Evolutionary conservation across 2,329 filamentous ascomycete genomes (phyloP).

Genomic region (Dactylonectria estremocensis): DNA sequence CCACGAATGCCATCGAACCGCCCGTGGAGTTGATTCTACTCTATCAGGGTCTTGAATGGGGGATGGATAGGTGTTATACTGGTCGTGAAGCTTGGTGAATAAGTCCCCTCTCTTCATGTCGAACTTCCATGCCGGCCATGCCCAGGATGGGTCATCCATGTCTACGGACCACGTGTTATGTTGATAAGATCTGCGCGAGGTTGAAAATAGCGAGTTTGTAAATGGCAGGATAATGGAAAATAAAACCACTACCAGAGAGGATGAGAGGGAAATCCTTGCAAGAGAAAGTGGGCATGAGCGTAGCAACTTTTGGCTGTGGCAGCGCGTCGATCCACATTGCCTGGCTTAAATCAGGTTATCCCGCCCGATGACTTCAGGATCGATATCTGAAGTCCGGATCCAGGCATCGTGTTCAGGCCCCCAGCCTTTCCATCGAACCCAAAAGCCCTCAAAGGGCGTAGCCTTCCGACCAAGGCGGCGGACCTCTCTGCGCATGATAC

Average conservation of each 20-base stretch:
- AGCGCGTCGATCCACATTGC: neutral
- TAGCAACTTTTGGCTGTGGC: conserved; percentile 2
- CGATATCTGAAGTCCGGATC: neutral
- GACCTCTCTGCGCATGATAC: neutral
- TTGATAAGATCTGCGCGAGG: conserved; percentile 15
- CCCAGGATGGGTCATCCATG: conserved; percentile 60
- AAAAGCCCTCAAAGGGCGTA: neutral
- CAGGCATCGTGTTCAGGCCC: conserved; percentile 3
- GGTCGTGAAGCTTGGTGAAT: conserved; percentile 68
- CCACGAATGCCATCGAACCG: too few species aligned
- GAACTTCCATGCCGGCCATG: conserved; percentile 73
- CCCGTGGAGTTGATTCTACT: too few species aligned
- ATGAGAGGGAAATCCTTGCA: conserved; percentile 10
- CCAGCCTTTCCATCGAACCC: conserved; percentile 9
- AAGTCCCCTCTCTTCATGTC: conserved; percentile 70
- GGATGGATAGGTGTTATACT: conserved; percentile 69
- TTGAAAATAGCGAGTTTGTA: conserved; percentile 8
- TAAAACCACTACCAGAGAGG: conserved; percentile 3
- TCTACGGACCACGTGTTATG: conserved; percentile 40
- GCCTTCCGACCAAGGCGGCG: neutral
- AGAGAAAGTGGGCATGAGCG: conserved; percentile 12
- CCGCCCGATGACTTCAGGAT: neutral
- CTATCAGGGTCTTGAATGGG: conserved; percentile 69
- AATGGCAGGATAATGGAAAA: conserved; percentile 3
- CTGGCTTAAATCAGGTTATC: too few species aligned